Evolutionary conservation across 31 red algal species (phyloP).

Genomic region (Asparagopsis taxiformis): DNA sequence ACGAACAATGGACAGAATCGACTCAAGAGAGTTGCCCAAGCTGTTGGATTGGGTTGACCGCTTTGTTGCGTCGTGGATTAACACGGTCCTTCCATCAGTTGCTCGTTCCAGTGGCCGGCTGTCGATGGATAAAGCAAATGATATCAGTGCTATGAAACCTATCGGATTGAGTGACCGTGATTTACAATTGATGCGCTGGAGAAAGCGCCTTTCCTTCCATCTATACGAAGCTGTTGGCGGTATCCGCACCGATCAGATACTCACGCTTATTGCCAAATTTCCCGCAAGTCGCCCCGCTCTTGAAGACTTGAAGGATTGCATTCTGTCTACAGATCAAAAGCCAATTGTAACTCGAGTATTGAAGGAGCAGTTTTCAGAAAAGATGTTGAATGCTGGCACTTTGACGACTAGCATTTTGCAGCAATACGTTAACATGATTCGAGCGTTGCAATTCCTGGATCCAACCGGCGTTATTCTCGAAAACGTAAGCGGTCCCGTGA

Average conservation of each 20-base stretch:
- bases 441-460: slow-evolving; percentile 63
- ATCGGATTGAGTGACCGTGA: slow-evolving; percentile 2
- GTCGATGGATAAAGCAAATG: not conserved
- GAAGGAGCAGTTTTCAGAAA: slow-evolving; percentile 38
- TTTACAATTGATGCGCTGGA: slow-evolving; percentile 31
- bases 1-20: slow-evolving; percentile 10
- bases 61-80: slow-evolving; percentile 35
- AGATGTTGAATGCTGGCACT: slow-evolving; percentile 63
- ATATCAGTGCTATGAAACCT: not conserved
- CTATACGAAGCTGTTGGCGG: slow-evolving; percentile 44
- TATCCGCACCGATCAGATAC: slow-evolving; percentile 45
- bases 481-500: slow-evolving; percentile 62
- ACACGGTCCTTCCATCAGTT: slow-evolving; percentile 26
- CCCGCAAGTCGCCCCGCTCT: slow-evolving; percentile 54
- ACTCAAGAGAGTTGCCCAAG: slow-evolving; percentile 21
- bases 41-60: slow-evolving; percentile 35
- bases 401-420: slow-evolving; percentile 69
- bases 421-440: slow-evolving; percentile 75
- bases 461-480: slow-evolving; percentile 57
- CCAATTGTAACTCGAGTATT: slow-evolving; percentile 36
- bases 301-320: slow-evolving; percentile 70
- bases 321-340: slow-evolving; percentile 61
- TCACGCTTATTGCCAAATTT: slow-evolving; percentile 45
- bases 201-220: slow-evolving; percentile 49
- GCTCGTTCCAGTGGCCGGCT: not conserved